Percentiles rank a stretch among this genome's conserved stretches.
Evolutionary conservation across 164 flowering plant species (phyloP).

Genomic region (Echeveria elegans): DNA sequence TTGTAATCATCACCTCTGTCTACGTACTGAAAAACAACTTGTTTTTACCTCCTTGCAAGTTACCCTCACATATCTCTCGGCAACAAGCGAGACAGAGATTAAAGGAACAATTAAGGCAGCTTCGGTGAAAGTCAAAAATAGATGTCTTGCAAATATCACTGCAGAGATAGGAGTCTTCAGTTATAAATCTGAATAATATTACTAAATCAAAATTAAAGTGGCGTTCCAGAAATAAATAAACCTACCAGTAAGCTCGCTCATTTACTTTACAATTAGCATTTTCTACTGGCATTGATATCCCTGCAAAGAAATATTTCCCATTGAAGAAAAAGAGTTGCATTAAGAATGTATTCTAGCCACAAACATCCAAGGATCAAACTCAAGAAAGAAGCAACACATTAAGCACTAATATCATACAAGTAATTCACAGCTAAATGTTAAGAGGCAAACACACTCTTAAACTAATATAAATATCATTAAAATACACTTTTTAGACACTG

Average conservation of each 20-base stretch:
- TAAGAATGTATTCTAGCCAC: too few species aligned
- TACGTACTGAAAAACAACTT: conserved; percentile 17
- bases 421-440: too few species aligned
- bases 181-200: background rate
- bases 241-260: conserved; percentile 56
- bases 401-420: too few species aligned
- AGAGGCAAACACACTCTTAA: too few species aligned
- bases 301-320: conserved; percentile 14
- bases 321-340: too few species aligned
- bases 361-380: too few species aligned
- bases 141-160: conserved; percentile 61
- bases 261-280: conserved; percentile 14
- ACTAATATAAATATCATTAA: too few species aligned
- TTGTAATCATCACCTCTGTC: conserved; percentile 27
- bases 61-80: conserved; percentile 41
- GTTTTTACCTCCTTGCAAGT: conserved; percentile 20
- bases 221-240: background rate
- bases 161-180: conserved; percentile 1
- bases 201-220: background rate
- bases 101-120: conserved; percentile 44
- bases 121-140: conserved; percentile 49
- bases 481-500: too few species aligned
- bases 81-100: conserved; percentile 73
- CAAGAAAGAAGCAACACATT: too few species aligned
- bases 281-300: conserved; percentile 18